A percentile compares a stretch with the other conserved stretches of the same genome.
Conservation (phyloP, 768 basidiomycete genomes). For the Udeniomyces megalosporus region DNA sequence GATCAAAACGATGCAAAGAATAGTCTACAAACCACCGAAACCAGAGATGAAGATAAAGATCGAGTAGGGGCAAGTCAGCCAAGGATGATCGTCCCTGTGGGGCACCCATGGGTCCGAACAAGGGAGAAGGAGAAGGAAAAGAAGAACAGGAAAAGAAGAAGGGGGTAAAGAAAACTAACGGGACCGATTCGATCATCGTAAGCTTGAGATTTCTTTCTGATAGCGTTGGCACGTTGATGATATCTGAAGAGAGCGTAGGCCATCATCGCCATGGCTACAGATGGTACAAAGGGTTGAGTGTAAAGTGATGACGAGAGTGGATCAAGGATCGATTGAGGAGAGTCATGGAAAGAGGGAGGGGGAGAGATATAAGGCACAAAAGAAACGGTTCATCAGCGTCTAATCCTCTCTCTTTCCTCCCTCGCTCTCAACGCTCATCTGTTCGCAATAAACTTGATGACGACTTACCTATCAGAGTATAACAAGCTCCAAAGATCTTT, state of each 20-base stretch:
- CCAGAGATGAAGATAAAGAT: no score
- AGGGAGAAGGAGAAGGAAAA: not conserved
- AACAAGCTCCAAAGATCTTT: constrained; percentile 17
- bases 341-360: not conserved
- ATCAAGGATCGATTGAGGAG: not conserved
- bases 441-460: not conserved
- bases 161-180: constrained; percentile 39
- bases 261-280: constrained; percentile 87
- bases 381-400: no score
- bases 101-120: not conserved
- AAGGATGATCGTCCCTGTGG: not conserved
- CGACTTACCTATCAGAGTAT: constrained; percentile 13
- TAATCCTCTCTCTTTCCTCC: no score
- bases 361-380: no score
- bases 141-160: constrained; percentile 1
- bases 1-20: constrained; percentile 66
- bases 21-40: constrained; percentile 38
- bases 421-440: not conserved
- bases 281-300: not conserved
- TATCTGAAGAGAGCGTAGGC: constrained; percentile 86
- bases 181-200: constrained; percentile 94
- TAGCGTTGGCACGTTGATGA: constrained; percentile 89
- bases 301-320: constrained; percentile 14
- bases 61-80: no score
- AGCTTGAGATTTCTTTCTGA: constrained; percentile 75